Evolutionary conservation across 2,329 filamentous ascomycete species (phyloP).

Genomic region (Trichoderma koningiopsis): DNA sequence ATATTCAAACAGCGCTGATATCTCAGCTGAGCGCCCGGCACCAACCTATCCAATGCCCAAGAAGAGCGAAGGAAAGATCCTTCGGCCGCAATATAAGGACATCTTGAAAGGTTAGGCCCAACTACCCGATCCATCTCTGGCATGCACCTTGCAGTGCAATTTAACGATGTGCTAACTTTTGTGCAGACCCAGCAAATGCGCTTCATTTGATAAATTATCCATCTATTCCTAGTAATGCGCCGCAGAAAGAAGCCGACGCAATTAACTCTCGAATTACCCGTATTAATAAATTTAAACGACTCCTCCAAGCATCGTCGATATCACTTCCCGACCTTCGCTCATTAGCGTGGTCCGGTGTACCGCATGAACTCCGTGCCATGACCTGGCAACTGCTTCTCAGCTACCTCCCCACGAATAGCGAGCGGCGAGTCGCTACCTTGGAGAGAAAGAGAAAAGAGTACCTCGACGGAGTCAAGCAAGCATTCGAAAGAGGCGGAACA

Average conservation of each 20-base stretch:
- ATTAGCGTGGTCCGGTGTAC: conserved; percentile 91
- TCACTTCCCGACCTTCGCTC: conserved; percentile 80
- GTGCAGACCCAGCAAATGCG: conserved; percentile 78
- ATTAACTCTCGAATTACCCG: conserved; percentile 85
- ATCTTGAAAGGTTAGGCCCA: conserved; percentile 67
- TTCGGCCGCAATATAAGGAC: conserved; percentile 96
- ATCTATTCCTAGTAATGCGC: conserved; percentile 69
- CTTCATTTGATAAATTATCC: conserved; percentile 92
- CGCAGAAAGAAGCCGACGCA: conserved; percentile 80
- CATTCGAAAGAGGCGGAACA: conserved; percentile 65
- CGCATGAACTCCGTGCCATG: conserved; percentile 94
- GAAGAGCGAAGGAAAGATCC: conserved; percentile 90
- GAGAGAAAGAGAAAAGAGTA: conserved; percentile 97
- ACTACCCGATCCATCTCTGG: background rate
- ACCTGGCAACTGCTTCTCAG: conserved; percentile 97
- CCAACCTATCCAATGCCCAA: conserved; percentile 85
- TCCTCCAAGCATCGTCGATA: conserved; percentile 89
- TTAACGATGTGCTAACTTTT: background rate
- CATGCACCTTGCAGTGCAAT: too few species aligned
- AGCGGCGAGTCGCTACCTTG: conserved; percentile 83
- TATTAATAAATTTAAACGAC: conserved; percentile 98
- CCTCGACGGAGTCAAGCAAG: conserved; percentile 81
- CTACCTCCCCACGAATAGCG: conserved; percentile 95
- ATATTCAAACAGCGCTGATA: conserved; percentile 86
- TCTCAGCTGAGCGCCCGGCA: conserved; percentile 83